Percentiles rank a stretch among this genome's conserved stretches.
Evolutionary conservation across 1,139 yeast genomes (phyloP).

Genomic region (Tardiomyces digboiensis): DNA sequence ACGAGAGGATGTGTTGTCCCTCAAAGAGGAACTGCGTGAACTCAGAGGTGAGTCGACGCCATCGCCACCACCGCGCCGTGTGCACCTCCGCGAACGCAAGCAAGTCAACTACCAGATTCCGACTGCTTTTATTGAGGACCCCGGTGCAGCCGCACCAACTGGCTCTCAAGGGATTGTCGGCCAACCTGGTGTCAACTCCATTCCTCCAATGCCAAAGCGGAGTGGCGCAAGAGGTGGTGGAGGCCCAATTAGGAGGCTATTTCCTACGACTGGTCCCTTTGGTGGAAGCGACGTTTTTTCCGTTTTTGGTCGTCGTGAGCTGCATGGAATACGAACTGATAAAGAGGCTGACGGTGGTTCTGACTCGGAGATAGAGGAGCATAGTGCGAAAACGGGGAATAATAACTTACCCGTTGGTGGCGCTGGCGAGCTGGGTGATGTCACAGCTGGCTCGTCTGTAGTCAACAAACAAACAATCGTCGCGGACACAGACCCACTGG

Average conservation of each 20-base stretch:
- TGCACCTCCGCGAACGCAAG: constrained; percentile 69
- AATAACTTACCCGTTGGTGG: constrained; percentile 17
- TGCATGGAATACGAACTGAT: constrained; percentile 8
- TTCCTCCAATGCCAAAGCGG: constrained; percentile 17
- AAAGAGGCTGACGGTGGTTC: constrained; percentile 17
- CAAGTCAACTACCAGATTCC: constrained; percentile 79
- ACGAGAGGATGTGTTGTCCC: constrained; percentile 18
- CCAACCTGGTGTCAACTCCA: constrained; percentile 13
- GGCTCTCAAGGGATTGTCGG: constrained; percentile 13
- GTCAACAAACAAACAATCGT: constrained; percentile 38
- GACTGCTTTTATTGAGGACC: constrained; percentile 59
- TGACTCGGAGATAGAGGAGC: constrained; percentile 27
- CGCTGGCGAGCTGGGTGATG: constrained; percentile 6
- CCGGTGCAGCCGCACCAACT: constrained; percentile 21
- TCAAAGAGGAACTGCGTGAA: constrained; percentile 44
- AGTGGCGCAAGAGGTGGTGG: constrained; percentile 27
- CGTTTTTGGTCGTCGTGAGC: constrained; percentile 12
- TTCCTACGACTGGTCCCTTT: constrained; percentile 97
- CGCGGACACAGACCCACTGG: constrained; percentile 94
- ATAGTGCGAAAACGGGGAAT: constrained; percentile 19
- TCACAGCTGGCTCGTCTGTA: constrained; percentile 16
- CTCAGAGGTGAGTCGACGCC: constrained; percentile 40
- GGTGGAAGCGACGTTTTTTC: constrained; percentile 78
- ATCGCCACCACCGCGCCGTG: constrained; percentile 42
- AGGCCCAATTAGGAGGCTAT: constrained; percentile 49